Base-by-base conservation (phyloP, 2,329 filamentous ascomycete species). In the Claviceps maximensis region DNA sequence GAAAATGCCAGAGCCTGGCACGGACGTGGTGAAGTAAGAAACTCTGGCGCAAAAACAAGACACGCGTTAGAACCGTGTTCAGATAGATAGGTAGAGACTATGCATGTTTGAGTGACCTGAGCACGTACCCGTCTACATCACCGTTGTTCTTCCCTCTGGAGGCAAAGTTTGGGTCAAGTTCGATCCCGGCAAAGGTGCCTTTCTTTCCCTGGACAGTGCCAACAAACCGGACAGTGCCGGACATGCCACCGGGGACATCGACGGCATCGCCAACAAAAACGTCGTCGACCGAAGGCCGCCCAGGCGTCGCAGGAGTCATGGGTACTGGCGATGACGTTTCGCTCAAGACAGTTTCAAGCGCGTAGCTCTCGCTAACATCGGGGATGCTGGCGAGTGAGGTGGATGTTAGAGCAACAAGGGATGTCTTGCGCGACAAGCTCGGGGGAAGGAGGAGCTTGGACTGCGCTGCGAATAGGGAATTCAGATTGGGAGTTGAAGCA, bases 181-280 rank as follows among this genome's bases (percentile, higher is more conserved):
- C 93, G 38, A 98, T 87, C 47, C 93, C 93, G 33, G 88, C 89
- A 74, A 98, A 98, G 21, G 80, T 79, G 50, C 93, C 93, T 60
- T 86, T 89, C 74, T 95, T 96, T 57, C 90, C 90, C 60, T 83
- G 80, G 42, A 98, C 91, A 41, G 76, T 75, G 46, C 93, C 93
- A 56, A 97, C 75, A 65, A 95, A 98, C 65, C 87, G 91, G 59
- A 97, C 84, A 2, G 82, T 86, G 49, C 93, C 93, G 59, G 85
- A 75, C 89, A 98, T 95, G 66, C 85, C 88, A 44, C 93, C 93
- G 1, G 91, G 90, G 47, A 96, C 91, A 60, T 96, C 90, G 57
- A 96, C 91, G 36, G 76, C 68, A 65, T 96, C 91, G 59, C 91
- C 91, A 42, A 93, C 76, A 58, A 82, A 77, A 56, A 95, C 69